Conservation (phyloP, 768 basidiomycete species). For the Suillus placidus region DNA sequence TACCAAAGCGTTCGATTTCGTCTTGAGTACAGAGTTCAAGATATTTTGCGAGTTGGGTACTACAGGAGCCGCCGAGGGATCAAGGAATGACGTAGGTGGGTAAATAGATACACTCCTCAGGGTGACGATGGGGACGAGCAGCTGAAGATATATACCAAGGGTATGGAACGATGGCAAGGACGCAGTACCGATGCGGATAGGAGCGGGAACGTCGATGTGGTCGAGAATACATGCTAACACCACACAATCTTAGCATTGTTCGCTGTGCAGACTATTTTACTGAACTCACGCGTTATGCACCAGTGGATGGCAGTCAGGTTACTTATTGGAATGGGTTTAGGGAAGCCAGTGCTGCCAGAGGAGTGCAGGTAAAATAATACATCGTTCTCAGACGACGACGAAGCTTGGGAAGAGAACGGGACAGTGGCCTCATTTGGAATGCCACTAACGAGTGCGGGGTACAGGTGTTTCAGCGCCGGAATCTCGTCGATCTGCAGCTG, state of each 20-base stretch:
- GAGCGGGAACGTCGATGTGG: constrained; percentile 13
- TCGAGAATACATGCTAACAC: constrained; percentile 8
- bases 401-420: constrained; percentile 18
- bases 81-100: constrained; percentile 26
- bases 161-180: constrained; percentile 32
- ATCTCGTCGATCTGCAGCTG: constrained; percentile 21
- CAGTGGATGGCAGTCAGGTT: constrained; percentile 39
- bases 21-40: constrained; percentile 35
- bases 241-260: background rate
- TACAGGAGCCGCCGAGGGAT: constrained; percentile 32
- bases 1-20: constrained; percentile 33
- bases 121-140: constrained; percentile 24
- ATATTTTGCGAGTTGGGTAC: constrained; percentile 44
- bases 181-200: constrained; percentile 26
- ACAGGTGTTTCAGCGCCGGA: constrained; percentile 31
- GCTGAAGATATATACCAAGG: constrained; percentile 19
- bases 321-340: constrained; percentile 46
- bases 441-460: constrained; percentile 44
- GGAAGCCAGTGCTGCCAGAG: constrained; percentile 52
- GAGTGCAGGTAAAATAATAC: constrained; percentile 50
- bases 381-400: constrained; percentile 31
- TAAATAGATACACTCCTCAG: constrained; percentile 26
- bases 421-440: constrained; percentile 17
- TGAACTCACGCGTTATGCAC: constrained; percentile 36
- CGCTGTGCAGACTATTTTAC: background rate